Conservation (phyloP, 2,329 filamentous ascomycete species). For the Tricladium varicosporioides region DNA sequence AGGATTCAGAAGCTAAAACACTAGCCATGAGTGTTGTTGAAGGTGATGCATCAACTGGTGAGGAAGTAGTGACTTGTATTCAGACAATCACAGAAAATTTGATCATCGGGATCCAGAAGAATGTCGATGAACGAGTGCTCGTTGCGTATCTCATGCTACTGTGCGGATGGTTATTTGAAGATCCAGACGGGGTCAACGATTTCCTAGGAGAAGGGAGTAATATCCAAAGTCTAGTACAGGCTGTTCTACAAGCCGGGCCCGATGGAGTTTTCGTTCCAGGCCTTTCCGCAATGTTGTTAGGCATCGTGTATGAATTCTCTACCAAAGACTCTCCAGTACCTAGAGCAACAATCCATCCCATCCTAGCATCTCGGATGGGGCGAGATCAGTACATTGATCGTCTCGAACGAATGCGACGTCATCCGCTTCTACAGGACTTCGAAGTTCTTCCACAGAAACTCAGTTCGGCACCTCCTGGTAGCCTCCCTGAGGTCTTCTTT, state of each 20-base stretch:
- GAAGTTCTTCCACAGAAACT: constrained; percentile 77
- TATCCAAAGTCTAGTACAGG: constrained; percentile 80
- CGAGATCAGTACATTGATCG: constrained; percentile 85
- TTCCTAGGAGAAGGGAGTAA: constrained; percentile 90
- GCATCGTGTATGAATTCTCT: constrained; percentile 93
- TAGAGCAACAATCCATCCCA: constrained; percentile 73
- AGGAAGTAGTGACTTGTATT: constrained; percentile 93
- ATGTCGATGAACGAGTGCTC: constrained; percentile 74
- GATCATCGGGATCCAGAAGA: constrained; percentile 72
- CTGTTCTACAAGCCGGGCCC: constrained; percentile 56
- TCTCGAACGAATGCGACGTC: constrained; percentile 72
- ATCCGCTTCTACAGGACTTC: constrained; percentile 81
- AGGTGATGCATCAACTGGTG: constrained; percentile 82
- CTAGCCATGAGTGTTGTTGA: constrained; percentile 81
- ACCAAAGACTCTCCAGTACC: constrained; percentile 94
- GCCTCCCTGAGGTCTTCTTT: constrained; percentile 78
- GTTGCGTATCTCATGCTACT: constrained; percentile 89
- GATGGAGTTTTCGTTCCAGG: constrained; percentile 73
- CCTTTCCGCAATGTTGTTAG: constrained; percentile 79
- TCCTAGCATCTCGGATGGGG: constrained; percentile 74
- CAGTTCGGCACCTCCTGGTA: constrained; percentile 49
- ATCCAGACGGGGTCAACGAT: constrained; percentile 87
- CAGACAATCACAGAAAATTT: constrained; percentile 85
- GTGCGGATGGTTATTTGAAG: constrained; percentile 87
- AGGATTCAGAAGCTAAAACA: constrained; percentile 75